A percentile compares a stretch with the other conserved stretches of the same genome.
These are phyloP conservation scores for Mortierella sp. DNA, from an alignment of 371 early-diverging fungal genomes.

Conservation along the genomic window DNA sequence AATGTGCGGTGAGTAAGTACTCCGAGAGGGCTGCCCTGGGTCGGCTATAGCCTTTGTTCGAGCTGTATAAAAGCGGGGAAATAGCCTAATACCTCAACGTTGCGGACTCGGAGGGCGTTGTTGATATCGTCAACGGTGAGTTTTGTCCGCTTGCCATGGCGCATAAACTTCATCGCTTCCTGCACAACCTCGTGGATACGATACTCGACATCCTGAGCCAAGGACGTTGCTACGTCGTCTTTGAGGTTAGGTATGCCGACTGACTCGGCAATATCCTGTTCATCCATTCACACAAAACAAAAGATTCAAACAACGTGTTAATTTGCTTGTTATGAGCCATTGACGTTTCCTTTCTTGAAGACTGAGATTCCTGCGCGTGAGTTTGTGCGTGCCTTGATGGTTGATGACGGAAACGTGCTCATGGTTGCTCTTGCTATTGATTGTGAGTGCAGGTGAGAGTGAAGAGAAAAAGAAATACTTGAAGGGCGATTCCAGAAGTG, in stretches of 20 bases:
- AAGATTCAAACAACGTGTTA: background rate
- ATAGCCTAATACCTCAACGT: slow-evolving; percentile 84
- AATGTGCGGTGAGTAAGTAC: background rate
- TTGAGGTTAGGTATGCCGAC: slow-evolving; percentile 93
- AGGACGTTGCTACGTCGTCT: slow-evolving; percentile 88
- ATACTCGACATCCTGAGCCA: slow-evolving; percentile 98
- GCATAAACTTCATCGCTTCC: slow-evolving; percentile 99
- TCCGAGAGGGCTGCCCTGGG: background rate
- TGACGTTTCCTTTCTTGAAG: background rate
- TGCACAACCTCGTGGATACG: slow-evolving; percentile 96
- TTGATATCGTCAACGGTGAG: slow-evolving; percentile 96
- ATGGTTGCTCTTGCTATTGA: slow-evolving; percentile 10
- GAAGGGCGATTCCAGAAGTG: background rate
- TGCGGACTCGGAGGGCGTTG: slow-evolving; percentile 94
- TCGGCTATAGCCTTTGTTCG: background rate
- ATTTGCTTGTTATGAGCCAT: background rate
- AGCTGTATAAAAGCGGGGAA: background rate
- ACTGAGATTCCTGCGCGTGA: background rate
- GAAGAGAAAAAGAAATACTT: background rate
- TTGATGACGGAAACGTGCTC: slow-evolving; percentile 57
- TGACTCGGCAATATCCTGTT: slow-evolving; percentile 89
- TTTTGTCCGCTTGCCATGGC: slow-evolving; percentile 92
- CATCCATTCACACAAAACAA: slow-evolving; percentile 9
- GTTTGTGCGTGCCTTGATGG: slow-evolving; percentile 45
- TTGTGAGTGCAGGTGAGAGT: background rate